Evolutionary conservation across 805 yeast genomes (phyloP), one percentile per base, ranked within the genome.

Genomic region (Sugiyamaella smithiae): DNA sequence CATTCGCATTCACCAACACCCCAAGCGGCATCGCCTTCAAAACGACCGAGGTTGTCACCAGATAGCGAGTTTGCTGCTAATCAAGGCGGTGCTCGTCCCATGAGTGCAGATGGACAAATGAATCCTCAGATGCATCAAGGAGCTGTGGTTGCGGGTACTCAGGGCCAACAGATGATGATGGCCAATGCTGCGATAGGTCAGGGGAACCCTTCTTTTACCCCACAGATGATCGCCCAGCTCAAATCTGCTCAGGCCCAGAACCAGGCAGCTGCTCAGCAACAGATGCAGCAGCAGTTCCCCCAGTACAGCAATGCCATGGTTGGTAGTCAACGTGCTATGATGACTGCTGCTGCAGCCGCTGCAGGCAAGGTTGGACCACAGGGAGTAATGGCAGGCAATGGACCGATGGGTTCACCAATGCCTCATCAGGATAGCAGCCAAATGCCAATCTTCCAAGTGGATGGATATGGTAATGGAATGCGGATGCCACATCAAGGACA

Each of bases 41-140:
- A 65, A 43, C 63, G 66, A 26, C 72, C 65, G 43, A 63, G 67
- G 9, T 65, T 64, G 16, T 60, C 67, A 16, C 68, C 68, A 2
- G 68, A 64, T 38, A 66, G 63, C 8, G 52, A 57, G 16, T 57
- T 53, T 40, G 48, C 50, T 12, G 47, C 40, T 11, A 16, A 6
- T 12, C 22, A 14, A 12, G 48, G 46, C 31, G 45, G 36, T 12
- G 45, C 23, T 2, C 48, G 52, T 28, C 56, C 57, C 5, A 28
- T 47, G 43, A 38, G 50, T 17, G 49, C 52, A 9, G 52, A 46
- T 12, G 56, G 55, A 20, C 43, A 44, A 19, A 22, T 40, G 19
- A 60, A 55, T 49, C 55, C 44, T 12, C 61, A 53, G 33, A 53
- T 56, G 45, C 61, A 54, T 33, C 67, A 64, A 25, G 52, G 64